These are phyloP conservation scores for Cladosporium sp. DNA, from an alignment of 2,329 filamentous ascomycete genomes.

Conservation along the genomic window DNA sequence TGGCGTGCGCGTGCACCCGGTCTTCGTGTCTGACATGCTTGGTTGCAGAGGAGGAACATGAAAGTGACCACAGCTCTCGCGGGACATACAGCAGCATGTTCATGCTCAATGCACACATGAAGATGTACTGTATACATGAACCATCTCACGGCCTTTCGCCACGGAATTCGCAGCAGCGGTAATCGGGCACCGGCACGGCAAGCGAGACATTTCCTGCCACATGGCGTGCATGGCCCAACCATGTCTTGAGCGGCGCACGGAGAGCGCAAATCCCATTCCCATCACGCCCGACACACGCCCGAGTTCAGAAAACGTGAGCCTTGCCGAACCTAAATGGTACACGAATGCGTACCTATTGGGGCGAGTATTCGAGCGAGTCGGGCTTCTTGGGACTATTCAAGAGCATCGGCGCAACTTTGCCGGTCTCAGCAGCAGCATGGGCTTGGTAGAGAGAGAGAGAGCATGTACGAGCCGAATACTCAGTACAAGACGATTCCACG, in stretches of 20 bases:
- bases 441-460: neutral
- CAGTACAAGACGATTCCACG: too few species aligned
- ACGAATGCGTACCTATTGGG: neutral
- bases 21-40: neutral
- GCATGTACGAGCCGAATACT: neutral
- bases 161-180: neutral
- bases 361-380: neutral
- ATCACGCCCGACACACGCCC: neutral
- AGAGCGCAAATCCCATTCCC: neutral
- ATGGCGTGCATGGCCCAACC: neutral
- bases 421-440: too few species aligned
- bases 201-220: conserved; percentile 4
- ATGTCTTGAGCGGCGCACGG: neutral
- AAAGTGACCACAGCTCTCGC: neutral
- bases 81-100: neutral
- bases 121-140: neutral
- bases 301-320: neutral
- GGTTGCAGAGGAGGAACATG: neutral
- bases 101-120: neutral
- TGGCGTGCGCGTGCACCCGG: neutral
- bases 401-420: too few species aligned
- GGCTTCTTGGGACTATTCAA: neutral
- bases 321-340: neutral
- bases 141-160: neutral
- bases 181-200: neutral